Percentiles rank a stretch among this genome's conserved stretches.
phyloP scores from a whole-genome alignment of 495 filamentous ascomycete species.

The Penicillium egyptiacum region DNA sequence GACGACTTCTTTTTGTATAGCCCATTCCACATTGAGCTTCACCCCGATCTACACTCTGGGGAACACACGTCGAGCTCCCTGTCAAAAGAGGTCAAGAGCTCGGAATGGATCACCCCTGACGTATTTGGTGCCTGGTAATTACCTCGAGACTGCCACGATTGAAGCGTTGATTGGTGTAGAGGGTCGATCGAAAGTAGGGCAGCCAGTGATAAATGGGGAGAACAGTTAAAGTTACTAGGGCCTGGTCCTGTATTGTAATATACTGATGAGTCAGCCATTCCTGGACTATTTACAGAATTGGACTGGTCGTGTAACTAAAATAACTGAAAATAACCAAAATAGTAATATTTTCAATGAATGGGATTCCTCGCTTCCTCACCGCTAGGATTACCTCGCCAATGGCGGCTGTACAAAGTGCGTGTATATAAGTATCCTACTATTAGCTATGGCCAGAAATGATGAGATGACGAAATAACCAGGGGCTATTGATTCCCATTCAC shows the following conservation, averaged over 20 bases:
- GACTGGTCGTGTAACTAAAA: not conserved
- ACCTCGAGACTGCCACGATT: not conserved
- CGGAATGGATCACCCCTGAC: slow-evolving; percentile 34
- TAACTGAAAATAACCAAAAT: not conserved
- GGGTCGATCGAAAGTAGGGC: slow-evolving; percentile 25
- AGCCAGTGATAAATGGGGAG: slow-evolving; percentile 23
- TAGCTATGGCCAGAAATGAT: no score
- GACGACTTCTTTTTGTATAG: slow-evolving; percentile 32
- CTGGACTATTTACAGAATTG: not conserved
- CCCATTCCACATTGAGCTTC: slow-evolving; percentile 31
- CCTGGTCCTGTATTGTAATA: not conserved
- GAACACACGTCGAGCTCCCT: slow-evolving; percentile 22
- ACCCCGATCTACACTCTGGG: slow-evolving; percentile 33
- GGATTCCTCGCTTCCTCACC: slow-evolving; percentile 10
- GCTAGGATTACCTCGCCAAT: slow-evolving; percentile 8
- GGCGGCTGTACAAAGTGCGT: slow-evolving; percentile 2
- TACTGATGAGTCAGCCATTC: slow-evolving; percentile 15
- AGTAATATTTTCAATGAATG: not conserved
- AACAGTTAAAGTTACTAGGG: not conserved
- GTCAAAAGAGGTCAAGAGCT: slow-evolving; percentile 16
- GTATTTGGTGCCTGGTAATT: slow-evolving; percentile 33
- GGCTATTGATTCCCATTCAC: slow-evolving; percentile 3
- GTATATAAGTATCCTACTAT: not conserved
- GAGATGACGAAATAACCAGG: not conserved
- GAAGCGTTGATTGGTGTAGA: slow-evolving; percentile 20